Percentiles rank a stretch among this genome's conserved stretches.
These are phyloP conservation scores for Leishmania tropica DNA, from an alignment of 208 protist species.

Conservation along the genomic window DNA sequence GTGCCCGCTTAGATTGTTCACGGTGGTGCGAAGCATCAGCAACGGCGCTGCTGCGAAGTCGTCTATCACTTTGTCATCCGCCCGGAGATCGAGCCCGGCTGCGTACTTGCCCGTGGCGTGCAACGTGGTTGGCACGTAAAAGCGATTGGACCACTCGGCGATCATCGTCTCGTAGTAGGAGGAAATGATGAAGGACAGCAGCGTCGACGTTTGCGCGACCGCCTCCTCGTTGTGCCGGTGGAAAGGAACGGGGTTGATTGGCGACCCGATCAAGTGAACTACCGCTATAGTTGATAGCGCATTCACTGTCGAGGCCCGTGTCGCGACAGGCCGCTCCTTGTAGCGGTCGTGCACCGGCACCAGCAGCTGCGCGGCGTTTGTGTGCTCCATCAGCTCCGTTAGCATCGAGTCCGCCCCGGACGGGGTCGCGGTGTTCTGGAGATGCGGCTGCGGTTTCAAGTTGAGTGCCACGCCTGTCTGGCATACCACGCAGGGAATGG, in stretches of 20 bases:
- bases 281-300: conserved; percentile 49
- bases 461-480: conserved; percentile 83
- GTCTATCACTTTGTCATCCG: conserved; percentile 77
- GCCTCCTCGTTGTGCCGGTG: conserved; percentile 80
- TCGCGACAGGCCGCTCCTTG: conserved; percentile 18
- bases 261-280: conserved; percentile 81
- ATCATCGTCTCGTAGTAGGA: conserved; percentile 85
- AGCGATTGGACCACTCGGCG: conserved; percentile 84
- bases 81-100: conserved; percentile 68
- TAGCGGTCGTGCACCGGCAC: conserved; percentile 80
- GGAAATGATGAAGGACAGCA: conserved; percentile 81
- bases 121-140: conserved; percentile 74
- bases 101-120: conserved; percentile 64
- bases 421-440: background rate
- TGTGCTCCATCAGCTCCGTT: conserved; percentile 70
- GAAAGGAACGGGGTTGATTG: conserved; percentile 79
- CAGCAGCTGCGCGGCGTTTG: conserved; percentile 81
- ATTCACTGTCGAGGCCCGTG: conserved; percentile 6
- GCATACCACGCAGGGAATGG: conserved; percentile 71
- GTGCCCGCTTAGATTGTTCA: conserved; percentile 43
- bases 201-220: conserved; percentile 63
- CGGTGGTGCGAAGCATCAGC: conserved; percentile 68
- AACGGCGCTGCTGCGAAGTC: conserved; percentile 70
- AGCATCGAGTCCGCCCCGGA: conserved; percentile 39
- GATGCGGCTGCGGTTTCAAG: conserved; percentile 50